Evolutionary conservation across 2,329 filamentous ascomycete species (phyloP).

Genomic region (Exserohilum turcica): DNA sequence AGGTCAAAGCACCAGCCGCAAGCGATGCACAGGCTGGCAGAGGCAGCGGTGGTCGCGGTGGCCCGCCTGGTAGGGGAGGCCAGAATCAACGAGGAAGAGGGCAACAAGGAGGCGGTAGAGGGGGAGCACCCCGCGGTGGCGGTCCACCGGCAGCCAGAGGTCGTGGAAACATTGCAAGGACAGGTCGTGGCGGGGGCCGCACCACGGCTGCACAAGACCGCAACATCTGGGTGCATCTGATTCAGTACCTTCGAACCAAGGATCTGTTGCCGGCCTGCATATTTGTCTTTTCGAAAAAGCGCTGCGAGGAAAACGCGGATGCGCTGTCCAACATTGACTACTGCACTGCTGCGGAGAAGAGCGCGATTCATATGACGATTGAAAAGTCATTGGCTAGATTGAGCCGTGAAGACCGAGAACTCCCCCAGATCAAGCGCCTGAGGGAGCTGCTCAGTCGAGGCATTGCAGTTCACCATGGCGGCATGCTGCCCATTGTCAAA

Average conservation of each 20-base stretch:
- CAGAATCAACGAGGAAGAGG: constrained; percentile 58
- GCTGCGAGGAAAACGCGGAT: constrained; percentile 96
- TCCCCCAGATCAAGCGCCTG: constrained; percentile 91
- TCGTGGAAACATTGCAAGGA: constrained; percentile 85
- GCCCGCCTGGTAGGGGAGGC: constrained; percentile 55
- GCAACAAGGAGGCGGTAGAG: constrained; percentile 52
- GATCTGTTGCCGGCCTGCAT: constrained; percentile 90
- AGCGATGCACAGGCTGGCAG: constrained; percentile 58
- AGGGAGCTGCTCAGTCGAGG: constrained; percentile 84
- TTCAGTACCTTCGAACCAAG: constrained; percentile 86
- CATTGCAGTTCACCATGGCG: constrained; percentile 95
- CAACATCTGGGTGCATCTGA: constrained; percentile 94
- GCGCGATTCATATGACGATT: constrained; percentile 95
- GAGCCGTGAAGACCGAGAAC: constrained; percentile 82
- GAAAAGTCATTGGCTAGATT: constrained; percentile 91
- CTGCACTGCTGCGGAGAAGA: constrained; percentile 91
- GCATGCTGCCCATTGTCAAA: constrained; percentile 93
- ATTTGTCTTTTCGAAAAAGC: constrained; percentile 98
- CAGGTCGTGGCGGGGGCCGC: constrained; percentile 81
- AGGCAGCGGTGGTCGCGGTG: constrained; percentile 55
- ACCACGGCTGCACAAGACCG: constrained; percentile 92
- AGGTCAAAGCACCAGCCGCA: constrained; percentile 63
- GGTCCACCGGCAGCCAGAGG: constrained; percentile 62
- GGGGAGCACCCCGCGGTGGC: constrained; percentile 59
- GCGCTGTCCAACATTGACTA: constrained; percentile 95